phyloP scores from a whole-genome alignment of 768 basidiomycete genomes.

The Bullera alba region DNA sequence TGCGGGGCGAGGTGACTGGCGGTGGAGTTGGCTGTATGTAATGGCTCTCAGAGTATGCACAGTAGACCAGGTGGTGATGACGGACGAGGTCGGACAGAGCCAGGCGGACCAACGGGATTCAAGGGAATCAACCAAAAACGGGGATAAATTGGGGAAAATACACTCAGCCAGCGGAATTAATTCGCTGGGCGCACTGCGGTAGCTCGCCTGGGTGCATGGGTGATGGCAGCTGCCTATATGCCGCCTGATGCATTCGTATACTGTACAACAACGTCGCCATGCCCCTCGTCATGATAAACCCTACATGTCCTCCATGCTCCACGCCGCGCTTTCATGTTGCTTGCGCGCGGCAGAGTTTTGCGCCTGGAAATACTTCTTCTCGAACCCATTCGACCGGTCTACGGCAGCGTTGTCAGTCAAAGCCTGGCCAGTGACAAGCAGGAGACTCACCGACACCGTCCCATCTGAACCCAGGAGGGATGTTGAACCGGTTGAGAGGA shows the following conservation, averaged over 20 bases:
- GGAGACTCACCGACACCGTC: conserved; percentile 77
- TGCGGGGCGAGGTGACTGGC: conserved; percentile 1
- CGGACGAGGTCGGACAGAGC: background rate
- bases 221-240: too few species aligned
- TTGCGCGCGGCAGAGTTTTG: conserved; percentile 67
- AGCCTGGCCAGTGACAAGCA: background rate
- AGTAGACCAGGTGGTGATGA: background rate
- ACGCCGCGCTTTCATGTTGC: conserved; percentile 67
- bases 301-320: conserved; percentile 90
- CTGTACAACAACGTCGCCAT: too few species aligned
- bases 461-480: conserved; percentile 94
- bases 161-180: background rate
- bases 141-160: background rate
- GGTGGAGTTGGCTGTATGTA: background rate
- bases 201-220: too few species aligned
- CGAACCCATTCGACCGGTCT: conserved; percentile 92
- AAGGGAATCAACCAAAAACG: background rate
- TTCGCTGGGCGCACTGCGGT: too few species aligned
- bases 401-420: background rate
- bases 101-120: background rate
- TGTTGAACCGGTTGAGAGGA: conserved; percentile 90
- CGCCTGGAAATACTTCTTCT: conserved; percentile 82
- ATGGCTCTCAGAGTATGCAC: background rate
- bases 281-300: too few species aligned
- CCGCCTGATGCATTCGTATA: too few species aligned